Base-by-base conservation (phyloP, 1,139 yeast genomes). In the Arxiozyma telluris region DNA sequence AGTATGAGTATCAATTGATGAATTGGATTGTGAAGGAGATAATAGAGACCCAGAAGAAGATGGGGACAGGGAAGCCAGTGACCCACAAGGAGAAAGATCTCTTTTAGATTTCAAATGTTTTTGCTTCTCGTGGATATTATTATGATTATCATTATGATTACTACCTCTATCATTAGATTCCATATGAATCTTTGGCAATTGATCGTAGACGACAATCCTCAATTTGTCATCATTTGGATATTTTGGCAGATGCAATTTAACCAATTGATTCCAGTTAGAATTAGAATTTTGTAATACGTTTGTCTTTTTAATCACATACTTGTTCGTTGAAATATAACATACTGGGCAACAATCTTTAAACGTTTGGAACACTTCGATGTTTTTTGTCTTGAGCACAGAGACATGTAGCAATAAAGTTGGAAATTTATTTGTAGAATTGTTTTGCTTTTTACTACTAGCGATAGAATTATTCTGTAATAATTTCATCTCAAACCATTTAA, bases 181-280 rank as follows among this genome's bases (percentile, higher is more conserved):
- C 1, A 18, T 22, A 15, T 45, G 18, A 45, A 18, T 18, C 4
- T 11, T 17, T 20, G 53, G 50, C 17, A 64, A 50, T 1, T 59
- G 62, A 55, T 67, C 71, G 53, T 65, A 67, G 15, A 67, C 57
- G 7, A 66, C 59, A 21, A 66, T 50, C 47, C 69, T 54, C 21
- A 67, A 44, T 57, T 64, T 55, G 50, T 65, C 64, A 3, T 67
- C 63, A 9, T 53, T 56, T 7, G 69, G 67, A 46, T 57, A 52
- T 38, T 48, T 53, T 2, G 71, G 69, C 34, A 67, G 54, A 44
- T 59, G 62, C 49, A 67, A 47, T 52, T 63, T 65, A 30, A 67
- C 49, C 1, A 55, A 55, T 50, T 66, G 65, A 44, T 63, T 59
- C 68, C 69, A 65, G 23, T 53, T 54, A 17, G 61, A 56, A 41